Evolutionary conservation across 495 filamentous ascomycete genomes (phyloP).

Genomic region (Hamigera avellanea): DNA sequence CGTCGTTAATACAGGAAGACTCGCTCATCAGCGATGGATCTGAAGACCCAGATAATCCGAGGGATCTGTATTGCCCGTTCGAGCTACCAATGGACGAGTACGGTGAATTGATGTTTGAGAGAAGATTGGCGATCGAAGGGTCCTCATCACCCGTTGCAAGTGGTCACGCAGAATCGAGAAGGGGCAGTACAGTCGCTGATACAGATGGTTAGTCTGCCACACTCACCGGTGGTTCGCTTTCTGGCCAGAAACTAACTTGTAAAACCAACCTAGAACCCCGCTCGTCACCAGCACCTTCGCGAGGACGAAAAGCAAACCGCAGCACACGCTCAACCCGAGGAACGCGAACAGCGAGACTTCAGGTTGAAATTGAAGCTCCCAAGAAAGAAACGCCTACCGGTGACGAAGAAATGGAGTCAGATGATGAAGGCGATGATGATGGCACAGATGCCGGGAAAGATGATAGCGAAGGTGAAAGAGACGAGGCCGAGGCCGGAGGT

Average conservation of each 20-base stretch:
- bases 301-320: slow-evolving; percentile 30
- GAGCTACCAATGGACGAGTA: slow-evolving; percentile 68
- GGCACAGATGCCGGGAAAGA: slow-evolving; percentile 16
- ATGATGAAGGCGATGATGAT: slow-evolving; percentile 30
- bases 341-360: slow-evolving; percentile 31
- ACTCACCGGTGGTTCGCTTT: not conserved
- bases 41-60: slow-evolving; percentile 45
- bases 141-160: slow-evolving; percentile 45
- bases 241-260: too few relatives aligned
- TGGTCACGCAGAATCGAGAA: slow-evolving; percentile 27
- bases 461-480: slow-evolving; percentile 21
- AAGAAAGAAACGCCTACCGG: slow-evolving; percentile 27
- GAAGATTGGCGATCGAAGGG: slow-evolving; percentile 48
- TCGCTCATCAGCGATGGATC: slow-evolving; percentile 42
- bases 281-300: slow-evolving; percentile 36
- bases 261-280: slow-evolving; percentile 23
- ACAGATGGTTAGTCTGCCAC: slow-evolving; percentile 37
- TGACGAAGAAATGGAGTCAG: slow-evolving; percentile 26
- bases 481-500: slow-evolving; percentile 27
- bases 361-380: slow-evolving; percentile 26
- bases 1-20: slow-evolving; percentile 27
- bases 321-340: slow-evolving; percentile 26
- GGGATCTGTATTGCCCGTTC: slow-evolving; percentile 56
- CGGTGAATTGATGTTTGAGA: slow-evolving; percentile 60
- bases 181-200: slow-evolving; percentile 34